Percentiles rank a stretch among this genome's conserved stretches.
Evolutionary conservation across 2,329 filamentous ascomycete genomes (phyloP).

Genomic region (Fusarium buxicola): DNA sequence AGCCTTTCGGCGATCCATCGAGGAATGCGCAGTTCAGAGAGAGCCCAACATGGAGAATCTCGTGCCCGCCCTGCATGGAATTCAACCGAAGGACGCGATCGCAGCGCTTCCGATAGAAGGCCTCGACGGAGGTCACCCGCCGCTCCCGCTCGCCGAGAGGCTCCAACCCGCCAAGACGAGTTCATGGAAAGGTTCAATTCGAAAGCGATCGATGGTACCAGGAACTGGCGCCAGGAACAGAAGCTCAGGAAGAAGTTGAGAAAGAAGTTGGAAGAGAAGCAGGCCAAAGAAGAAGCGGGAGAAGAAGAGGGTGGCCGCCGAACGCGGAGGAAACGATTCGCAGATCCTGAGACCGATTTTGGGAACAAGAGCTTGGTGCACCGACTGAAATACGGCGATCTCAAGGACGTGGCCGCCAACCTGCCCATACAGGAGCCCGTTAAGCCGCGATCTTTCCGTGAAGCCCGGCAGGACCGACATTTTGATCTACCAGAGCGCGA

Average conservation of each 20-base stretch:
- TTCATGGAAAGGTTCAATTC: constrained; percentile 41
- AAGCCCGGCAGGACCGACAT: constrained; percentile 20
- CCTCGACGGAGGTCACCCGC: constrained; percentile 3
- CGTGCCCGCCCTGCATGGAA: constrained; percentile 20
- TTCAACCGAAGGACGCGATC: constrained; percentile 3
- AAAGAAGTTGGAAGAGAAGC: constrained; percentile 54
- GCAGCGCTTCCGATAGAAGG: neutral
- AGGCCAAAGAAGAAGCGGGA: constrained; percentile 50
- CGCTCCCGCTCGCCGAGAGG: constrained; percentile 8
- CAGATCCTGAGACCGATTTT: constrained; percentile 61
- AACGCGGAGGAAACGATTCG: constrained; percentile 64
- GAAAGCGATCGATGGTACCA: constrained; percentile 47
- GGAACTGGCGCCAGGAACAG: constrained; percentile 49
- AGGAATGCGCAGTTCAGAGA: constrained; percentile 67
- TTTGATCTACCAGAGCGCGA: constrained; percentile 7
- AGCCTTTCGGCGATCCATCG: constrained; percentile 75
- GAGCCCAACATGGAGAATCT: constrained; percentile 45
- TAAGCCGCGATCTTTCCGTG: constrained; percentile 38
- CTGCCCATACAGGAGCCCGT: constrained; percentile 46
- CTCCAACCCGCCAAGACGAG: constrained; percentile 19
- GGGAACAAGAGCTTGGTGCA: constrained; percentile 69
- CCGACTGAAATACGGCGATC: constrained; percentile 60
- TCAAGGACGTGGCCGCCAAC: constrained; percentile 45
- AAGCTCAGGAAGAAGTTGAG: constrained; percentile 67
- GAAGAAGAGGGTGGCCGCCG: constrained; percentile 53